Base-by-base conservation (phyloP, 352 stramenopile species). In the Globisporangium uncinulatum region DNA sequence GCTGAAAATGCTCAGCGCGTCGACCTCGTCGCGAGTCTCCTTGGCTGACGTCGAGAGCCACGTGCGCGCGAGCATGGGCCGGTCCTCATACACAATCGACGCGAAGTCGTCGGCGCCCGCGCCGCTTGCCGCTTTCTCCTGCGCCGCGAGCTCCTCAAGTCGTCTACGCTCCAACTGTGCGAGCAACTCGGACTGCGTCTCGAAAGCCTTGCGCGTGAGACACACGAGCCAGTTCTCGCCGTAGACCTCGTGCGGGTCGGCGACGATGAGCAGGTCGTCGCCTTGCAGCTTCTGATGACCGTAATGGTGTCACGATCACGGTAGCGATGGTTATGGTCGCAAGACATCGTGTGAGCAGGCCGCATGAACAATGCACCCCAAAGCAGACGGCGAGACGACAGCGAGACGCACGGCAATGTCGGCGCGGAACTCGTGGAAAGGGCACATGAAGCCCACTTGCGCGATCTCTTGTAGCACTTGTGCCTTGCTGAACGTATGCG, bases 171-270 rank as follows among this genome's bases (percentile, higher is more conserved):
- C 79, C 1, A 69, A 69, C 50, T 61, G 61, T 21, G 73, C 70
- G 17, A 91, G 69, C 20, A 80, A n/a, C 49, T 86, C 75, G 67
- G 84, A 83, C 65, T 91, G 79, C 39, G 62, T 44, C 20, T 94
- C 81, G 53, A 82, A 84, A 0, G 76, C 80, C 41, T 65, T 75
- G 17, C 75, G 69, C 14, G 76, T 89, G n/a, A 94, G 63, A 45
- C 77, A 90, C 10, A 94, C 59, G 61, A 92, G 59, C 81, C 81
- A 94, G 66, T 94, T 94, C 51, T 94, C 81, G n/a, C 83, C 83
- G 54, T 89, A 94, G 17, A 71, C 77, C 64, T 92, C 81, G 39
- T 65, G 77, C 24, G 77, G 79, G 54, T 94, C 83, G 0, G 81
- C 82, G 19, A 92, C 64, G 52, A 94, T 85, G 24, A 94, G 71